Evolutionary conservation across 75 land plant species (phyloP).

Genomic region (Chamaecyparis obtusa): DNA sequence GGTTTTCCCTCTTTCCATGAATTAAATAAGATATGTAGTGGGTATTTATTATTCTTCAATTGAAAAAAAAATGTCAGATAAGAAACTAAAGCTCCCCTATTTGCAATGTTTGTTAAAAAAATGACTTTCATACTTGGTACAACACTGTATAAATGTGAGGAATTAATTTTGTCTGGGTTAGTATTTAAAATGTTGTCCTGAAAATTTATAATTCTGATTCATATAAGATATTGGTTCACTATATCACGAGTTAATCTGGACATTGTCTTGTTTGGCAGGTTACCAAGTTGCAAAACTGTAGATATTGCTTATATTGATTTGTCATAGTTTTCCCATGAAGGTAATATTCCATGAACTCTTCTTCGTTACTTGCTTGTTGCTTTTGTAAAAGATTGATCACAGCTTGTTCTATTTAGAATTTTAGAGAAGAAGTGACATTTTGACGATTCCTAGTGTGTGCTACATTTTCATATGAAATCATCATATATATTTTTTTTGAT

Average conservation of each 20-base stretch:
- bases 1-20: not conserved
- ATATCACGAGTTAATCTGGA: not conserved
- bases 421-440: not conserved
- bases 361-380: not conserved
- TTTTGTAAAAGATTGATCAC: not conserved
- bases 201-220: not conserved
- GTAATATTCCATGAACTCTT: not conserved
- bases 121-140: not conserved
- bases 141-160: not conserved
- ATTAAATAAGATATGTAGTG: too few relatives aligned
- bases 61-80: too few relatives aligned
- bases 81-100: not conserved
- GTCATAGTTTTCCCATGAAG: not conserved
- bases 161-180: not conserved
- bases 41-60: not conserved
- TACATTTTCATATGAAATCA: not conserved
- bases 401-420: not conserved
- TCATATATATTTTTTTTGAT: not conserved
- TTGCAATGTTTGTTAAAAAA: not conserved
- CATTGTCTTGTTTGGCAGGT: not conserved
- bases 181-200: not conserved
- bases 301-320: not conserved
- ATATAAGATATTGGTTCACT: not conserved
- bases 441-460: not conserved
- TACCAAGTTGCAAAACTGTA: not conserved